phyloP scores from a whole-genome alignment of 768 basidiomycete species.

The Leucosporidium yakuticum region DNA sequence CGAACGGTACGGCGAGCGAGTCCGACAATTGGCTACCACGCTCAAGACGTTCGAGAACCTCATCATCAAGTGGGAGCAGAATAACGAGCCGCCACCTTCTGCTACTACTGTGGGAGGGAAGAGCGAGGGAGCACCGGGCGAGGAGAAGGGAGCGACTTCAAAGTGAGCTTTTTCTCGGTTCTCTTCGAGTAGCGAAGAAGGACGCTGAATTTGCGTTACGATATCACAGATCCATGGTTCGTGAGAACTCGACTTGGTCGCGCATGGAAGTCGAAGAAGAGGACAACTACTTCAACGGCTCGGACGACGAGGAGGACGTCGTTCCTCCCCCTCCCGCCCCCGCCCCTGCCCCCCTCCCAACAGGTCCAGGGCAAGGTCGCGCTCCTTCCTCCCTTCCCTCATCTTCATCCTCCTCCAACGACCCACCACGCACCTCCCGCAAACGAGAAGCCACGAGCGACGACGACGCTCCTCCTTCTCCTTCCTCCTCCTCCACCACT shows the following conservation, averaged over 20 bases:
- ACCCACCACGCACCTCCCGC: background rate
- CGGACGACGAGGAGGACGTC: conserved; percentile 55
- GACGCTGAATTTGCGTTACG: background rate
- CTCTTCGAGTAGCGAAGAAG: background rate
- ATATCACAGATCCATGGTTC: background rate
- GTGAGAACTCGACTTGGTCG: background rate
- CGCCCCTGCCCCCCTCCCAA: too few relatives aligned
- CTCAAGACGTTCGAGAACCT: conserved; percentile 65
- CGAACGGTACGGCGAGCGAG: conserved; percentile 61
- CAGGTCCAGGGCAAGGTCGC: conserved; percentile 49
- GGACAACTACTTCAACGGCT: conserved; percentile 90
- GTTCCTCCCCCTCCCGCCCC: background rate
- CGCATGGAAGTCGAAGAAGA: conserved; percentile 54
- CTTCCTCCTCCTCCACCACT: too few relatives aligned
- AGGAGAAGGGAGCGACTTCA: conserved; percentile 1
- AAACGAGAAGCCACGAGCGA: background rate
- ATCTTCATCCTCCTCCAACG: background rate
- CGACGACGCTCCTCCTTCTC: background rate
- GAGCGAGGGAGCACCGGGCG: conserved; percentile 39
- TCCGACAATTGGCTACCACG: conserved; percentile 55
- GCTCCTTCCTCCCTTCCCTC: background rate
- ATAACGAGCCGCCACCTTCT: conserved; percentile 57
- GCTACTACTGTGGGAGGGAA: conserved; percentile 47
- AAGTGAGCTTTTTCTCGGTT: conserved; percentile 41
- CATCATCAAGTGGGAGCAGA: conserved; percentile 82